Base-by-base conservation (phyloP, 768 basidiomycete genomes). In the Grammothele lineata region DNA sequence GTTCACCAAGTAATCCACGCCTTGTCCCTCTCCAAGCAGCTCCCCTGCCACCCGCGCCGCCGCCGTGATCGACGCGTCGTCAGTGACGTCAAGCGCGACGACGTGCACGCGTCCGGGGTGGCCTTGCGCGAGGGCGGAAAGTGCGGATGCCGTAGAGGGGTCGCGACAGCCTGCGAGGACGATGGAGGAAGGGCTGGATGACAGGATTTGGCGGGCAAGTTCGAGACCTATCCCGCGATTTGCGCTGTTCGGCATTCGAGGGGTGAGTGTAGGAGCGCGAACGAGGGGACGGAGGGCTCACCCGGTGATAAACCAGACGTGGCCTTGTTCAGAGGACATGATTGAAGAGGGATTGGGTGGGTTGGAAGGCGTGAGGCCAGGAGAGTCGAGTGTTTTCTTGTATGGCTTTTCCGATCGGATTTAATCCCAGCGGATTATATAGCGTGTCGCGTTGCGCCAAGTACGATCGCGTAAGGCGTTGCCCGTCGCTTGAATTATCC, bases 1-100 rank as follows among this genome's bases (percentile, higher is more conserved):
- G 55, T 70, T 72, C 44, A 70, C 48, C 19, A 72, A 54, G 41
- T 68, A 70, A 51, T 72, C 66, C 5, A 71, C 51, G 10, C 69
- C 66, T 1, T 42, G 22, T n/a, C n/a, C n/a, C 27, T 50, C 51
- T 8, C 51, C 59, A 10, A 71, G 47, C 23, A 67, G 40, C 30
- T 48, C 57, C 14, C 61, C 58, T 5, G 50, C 30, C 26, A 50
- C 39, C 5, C 46, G 53, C 9, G 66, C 61, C 1, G 33, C 52
- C 0, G 35, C 53, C 10, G 58, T 46, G 45, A 70, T 64, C 22
- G 61, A 56, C 14, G 39, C 51, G 26, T 51, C 34, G 35, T 62
- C 52, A 18, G 41, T 50, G 19, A 62, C 56, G 39, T 70, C 66
- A 11, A 70, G 55, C 30, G 54, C 34, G 12, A 70, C 43, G 30